Evolutionary conservation across 352 stramenopile species (phyloP), one percentile per base, ranked within the genome.

Genomic region (Hyaloperonospora arabidopsidis): DNA sequence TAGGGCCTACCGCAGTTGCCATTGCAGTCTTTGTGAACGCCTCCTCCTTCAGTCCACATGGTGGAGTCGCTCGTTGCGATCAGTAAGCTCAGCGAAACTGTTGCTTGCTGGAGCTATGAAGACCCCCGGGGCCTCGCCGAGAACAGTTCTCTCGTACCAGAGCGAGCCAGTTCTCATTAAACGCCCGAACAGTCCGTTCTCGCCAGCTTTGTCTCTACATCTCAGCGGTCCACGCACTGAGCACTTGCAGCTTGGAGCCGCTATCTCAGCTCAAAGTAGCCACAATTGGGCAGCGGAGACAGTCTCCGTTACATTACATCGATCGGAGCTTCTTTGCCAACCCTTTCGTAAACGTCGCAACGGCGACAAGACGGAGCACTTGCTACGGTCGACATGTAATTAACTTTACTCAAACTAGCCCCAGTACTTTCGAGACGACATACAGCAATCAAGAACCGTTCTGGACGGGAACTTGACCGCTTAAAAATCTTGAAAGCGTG

Each of bases 391-490:
- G 50, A 52, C 56, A 47, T 28, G 18, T 19, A 44, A 43, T 18
- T 34, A 22, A 52, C 53, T 53, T 38, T 32, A 32, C 47, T 15
- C n/a, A 54, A 52, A 49, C 54, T 63, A 63, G 49, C 47, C 59
- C 32, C 17, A 28, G 39, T 23, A 28, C 5, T 29, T 18, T 34
- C 23, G 43, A 63, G 35, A 55, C 58, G 38, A 65, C 50, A 32
- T 32, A 32, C 8, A 32, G 25, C 25, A 32, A 32, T 32, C 63
- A 59, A 72, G 63, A 55, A 57, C 11, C 21, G 47, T 45, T 68
- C 63, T 67, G 63, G 44, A 72, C 54, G 36, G 60, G 50, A 71
- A 60, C 63, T 65, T 68, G 59, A 68, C 44, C 23, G 45, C 23
- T 28, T 40, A 62, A 65, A 68, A 68, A 65, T 65, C 56, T 44